Conservation (phyloP, 805 yeast genomes). For the Starmerella cellae region DNA sequence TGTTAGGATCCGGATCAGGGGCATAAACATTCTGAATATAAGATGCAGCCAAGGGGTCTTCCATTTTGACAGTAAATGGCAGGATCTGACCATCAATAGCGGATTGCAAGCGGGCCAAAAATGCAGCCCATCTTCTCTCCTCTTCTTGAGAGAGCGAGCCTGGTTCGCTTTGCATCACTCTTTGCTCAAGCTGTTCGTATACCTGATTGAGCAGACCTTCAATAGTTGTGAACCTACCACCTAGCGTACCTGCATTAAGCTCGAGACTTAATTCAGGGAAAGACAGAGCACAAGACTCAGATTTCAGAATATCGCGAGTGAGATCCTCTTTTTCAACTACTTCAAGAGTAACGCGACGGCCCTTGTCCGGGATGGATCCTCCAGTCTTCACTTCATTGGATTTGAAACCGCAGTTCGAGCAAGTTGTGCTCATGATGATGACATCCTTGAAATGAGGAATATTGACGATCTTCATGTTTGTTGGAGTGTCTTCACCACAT, state of each 20-base stretch:
- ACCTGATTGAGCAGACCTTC: slow-evolving; percentile 90
- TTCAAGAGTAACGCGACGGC: slow-evolving; percentile 55
- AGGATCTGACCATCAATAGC: slow-evolving; percentile 71
- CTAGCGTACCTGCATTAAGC: slow-evolving; percentile 88
- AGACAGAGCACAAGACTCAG: slow-evolving; percentile 77
- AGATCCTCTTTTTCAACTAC: slow-evolving; percentile 86
- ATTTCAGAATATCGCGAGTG: slow-evolving; percentile 84
- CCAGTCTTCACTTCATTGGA: slow-evolving; percentile 98
- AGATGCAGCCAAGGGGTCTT: slow-evolving; percentile 89
- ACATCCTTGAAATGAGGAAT: slow-evolving; percentile 98
- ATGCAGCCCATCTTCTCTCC: slow-evolving; percentile 67
- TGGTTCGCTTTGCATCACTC: slow-evolving; percentile 74
- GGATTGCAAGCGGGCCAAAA: slow-evolving; percentile 57
- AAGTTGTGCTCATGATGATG: slow-evolving; percentile 85
- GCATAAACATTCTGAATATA: slow-evolving; percentile 98
- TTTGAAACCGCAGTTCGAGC: slow-evolving; percentile 87
- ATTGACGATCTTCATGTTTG: slow-evolving; percentile 92
- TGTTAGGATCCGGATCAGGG: slow-evolving; percentile 94
- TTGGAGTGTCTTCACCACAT: slow-evolving; percentile 67
- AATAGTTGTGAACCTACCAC: slow-evolving; percentile 94
- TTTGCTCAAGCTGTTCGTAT: slow-evolving; percentile 68
- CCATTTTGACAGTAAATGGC: slow-evolving; percentile 69
- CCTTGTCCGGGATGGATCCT: slow-evolving; percentile 83
- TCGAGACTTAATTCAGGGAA: slow-evolving; percentile 85
- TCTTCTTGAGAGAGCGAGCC: slow-evolving; percentile 50